These are phyloP conservation scores for Populus trichocarpa DNA, from an alignment of 441 rosid species.

Conservation along the genomic window DNA sequence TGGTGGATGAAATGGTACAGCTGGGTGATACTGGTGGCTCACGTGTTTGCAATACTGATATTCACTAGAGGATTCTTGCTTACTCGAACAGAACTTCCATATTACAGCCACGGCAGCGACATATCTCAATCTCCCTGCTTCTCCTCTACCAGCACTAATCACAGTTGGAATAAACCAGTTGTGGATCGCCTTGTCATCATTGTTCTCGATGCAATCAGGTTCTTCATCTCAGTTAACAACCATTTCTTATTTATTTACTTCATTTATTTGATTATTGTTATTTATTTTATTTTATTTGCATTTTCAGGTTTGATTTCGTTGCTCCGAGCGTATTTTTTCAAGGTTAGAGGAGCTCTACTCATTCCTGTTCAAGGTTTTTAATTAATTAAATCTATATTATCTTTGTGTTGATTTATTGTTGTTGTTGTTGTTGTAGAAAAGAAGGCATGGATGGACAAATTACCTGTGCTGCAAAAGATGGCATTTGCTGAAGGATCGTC, in stretches of 20 bases:
- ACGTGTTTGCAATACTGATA: conserved; percentile 54
- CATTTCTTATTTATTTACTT: neutral
- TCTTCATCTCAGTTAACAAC: neutral
- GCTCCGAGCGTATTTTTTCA: conserved; percentile 75
- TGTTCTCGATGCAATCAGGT: conserved; percentile 91
- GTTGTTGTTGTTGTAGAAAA: conserved; percentile 27
- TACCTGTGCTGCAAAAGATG: conserved; percentile 62
- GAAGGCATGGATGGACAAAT: conserved; percentile 93
- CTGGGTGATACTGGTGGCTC: conserved; percentile 44
- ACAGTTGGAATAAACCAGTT: conserved; percentile 75
- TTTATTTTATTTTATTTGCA: neutral
- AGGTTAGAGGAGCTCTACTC: conserved; percentile 34
- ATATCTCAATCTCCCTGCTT: conserved; percentile 64
- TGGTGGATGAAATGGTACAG: conserved; percentile 32
- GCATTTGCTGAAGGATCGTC: conserved; percentile 59
- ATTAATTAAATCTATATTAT: neutral
- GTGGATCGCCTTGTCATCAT: conserved; percentile 75
- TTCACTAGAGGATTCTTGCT: conserved; percentile 89
- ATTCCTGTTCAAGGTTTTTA: neutral
- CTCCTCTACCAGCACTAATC: conserved; percentile 11
- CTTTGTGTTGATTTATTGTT: neutral
- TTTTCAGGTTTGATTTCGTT: conserved; percentile 72
- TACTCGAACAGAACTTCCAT: conserved; percentile 93
- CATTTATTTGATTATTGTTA: neutral
- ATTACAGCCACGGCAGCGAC: conserved; percentile 68